Conservation (phyloP, 139 green algal species). For the Closterium sp. region DNA sequence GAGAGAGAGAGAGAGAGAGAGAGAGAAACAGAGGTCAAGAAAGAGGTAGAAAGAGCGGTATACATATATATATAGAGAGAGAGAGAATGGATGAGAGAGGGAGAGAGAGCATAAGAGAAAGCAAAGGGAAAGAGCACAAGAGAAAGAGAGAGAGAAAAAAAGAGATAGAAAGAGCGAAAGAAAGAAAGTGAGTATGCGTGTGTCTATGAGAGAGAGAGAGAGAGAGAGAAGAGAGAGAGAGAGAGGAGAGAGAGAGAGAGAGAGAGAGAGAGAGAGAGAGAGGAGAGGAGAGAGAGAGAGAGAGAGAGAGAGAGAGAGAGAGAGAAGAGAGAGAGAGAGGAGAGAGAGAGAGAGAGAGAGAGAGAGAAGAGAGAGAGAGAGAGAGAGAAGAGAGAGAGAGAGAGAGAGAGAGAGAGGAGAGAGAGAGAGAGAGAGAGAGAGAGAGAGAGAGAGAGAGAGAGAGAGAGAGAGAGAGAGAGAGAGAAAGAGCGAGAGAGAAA, state of each 20-base stretch:
- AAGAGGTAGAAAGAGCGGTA: too few relatives aligned
- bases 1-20: too few relatives aligned
- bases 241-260: constrained; percentile 3
- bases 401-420: constrained; percentile 8
- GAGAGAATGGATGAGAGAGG: too few relatives aligned
- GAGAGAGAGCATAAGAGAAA: too few relatives aligned
- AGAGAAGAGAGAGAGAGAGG: neutral
- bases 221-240: constrained; percentile 3
- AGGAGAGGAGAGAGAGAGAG: neutral
- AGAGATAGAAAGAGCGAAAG: constrained; percentile 2
- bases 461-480: constrained; percentile 29
- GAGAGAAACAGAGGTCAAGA: too few relatives aligned
- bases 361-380: too few relatives aligned
- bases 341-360: neutral
- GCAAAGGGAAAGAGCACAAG: too few relatives aligned
- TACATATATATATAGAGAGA: too few relatives aligned
- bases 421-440: neutral
- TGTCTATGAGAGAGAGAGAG: too few relatives aligned
- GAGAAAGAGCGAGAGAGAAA: neutral
- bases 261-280: neutral
- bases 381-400: constrained; percentile 3
- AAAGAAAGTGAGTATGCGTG: neutral
- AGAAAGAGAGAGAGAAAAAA: neutral
- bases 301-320: neutral
- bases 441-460: constrained; percentile 5